Conservation (phyloP, 164 flowering plant genomes). For the Magnolia sinica region DNA sequence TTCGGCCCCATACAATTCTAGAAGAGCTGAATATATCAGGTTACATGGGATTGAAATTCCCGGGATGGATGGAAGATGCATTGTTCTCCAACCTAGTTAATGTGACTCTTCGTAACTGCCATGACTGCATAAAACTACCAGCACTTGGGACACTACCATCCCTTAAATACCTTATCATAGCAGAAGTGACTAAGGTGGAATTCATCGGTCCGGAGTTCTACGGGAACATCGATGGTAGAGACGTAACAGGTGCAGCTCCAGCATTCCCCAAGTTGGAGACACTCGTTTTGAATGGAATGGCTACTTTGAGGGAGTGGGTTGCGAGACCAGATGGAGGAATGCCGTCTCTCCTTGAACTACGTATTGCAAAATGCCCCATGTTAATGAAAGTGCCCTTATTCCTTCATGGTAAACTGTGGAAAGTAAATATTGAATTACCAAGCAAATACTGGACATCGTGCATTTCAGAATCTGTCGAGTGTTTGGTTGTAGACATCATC, state of each 20-base stretch:
- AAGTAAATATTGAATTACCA: neutral
- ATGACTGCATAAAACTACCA: neutral
- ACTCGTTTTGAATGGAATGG: neutral
- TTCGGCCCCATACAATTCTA: neutral
- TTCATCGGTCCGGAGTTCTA: neutral
- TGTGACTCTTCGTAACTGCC: neutral
- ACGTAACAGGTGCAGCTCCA: no score
- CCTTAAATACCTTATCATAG: neutral
- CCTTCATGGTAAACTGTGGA: conserved; percentile 6
- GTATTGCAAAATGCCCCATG: neutral
- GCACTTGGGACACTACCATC: conserved; percentile 9
- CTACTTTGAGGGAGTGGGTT: neutral
- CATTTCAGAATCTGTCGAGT: no score
- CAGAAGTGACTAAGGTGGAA: neutral
- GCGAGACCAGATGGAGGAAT: neutral
- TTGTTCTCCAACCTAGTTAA: neutral
- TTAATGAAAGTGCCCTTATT: conserved; percentile 8
- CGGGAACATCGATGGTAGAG: neutral
- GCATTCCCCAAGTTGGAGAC: conserved; percentile 9
- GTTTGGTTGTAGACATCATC: no score
- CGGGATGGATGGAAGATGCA: conserved; percentile 4
- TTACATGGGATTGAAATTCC: neutral
- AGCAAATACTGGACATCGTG: conserved; percentile 9
- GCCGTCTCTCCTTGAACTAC: neutral
- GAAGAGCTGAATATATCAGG: neutral